These are phyloP conservation scores for Butyriboletus loyo DNA, from an alignment of 768 basidiomycete genomes.

Conservation along the genomic window DNA sequence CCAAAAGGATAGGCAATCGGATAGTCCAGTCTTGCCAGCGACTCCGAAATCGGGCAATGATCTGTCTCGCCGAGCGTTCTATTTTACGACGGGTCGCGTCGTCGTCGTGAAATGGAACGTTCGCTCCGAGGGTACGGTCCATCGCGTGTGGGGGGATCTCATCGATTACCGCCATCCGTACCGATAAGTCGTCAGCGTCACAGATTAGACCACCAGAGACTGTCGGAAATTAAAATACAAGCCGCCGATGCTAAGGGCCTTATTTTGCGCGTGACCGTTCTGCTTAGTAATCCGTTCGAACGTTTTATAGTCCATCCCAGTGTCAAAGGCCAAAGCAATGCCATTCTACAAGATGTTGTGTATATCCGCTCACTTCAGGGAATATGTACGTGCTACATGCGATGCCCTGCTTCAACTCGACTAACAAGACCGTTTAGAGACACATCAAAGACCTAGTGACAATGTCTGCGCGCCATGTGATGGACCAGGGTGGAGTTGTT, in stretches of 20 bases:
- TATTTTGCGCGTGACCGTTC: neutral
- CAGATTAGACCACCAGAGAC: neutral
- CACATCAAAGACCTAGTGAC: conserved; percentile 74
- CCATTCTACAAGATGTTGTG: conserved; percentile 88
- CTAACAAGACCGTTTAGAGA: conserved; percentile 39
- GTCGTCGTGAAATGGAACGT: neutral
- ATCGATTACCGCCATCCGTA: too few relatives aligned
- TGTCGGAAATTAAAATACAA: conserved; percentile 26
- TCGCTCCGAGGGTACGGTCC: conserved; percentile 3
- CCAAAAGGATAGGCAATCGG: conserved; percentile 7
- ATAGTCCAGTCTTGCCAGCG: conserved; percentile 5
- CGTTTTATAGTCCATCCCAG: neutral
- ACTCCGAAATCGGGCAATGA: neutral
- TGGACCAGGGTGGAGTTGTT: conserved; percentile 77
- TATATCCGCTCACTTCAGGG: conserved; percentile 69
- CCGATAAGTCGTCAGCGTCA: neutral
- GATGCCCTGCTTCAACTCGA: neutral
- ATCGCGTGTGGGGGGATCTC: conserved; percentile 5
- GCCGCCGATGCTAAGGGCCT: conserved; percentile 7
- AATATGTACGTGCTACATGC: conserved; percentile 54
- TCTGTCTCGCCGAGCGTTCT: conserved; percentile 2
- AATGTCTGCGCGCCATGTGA: conserved; percentile 66
- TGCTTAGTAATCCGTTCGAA: conserved; percentile 17
- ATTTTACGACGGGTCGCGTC: neutral
- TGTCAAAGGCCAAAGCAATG: conserved; percentile 44